Conservation (phyloP, 2,329 filamentous ascomycete genomes). For the Colletotrichum tropicicola region DNA sequence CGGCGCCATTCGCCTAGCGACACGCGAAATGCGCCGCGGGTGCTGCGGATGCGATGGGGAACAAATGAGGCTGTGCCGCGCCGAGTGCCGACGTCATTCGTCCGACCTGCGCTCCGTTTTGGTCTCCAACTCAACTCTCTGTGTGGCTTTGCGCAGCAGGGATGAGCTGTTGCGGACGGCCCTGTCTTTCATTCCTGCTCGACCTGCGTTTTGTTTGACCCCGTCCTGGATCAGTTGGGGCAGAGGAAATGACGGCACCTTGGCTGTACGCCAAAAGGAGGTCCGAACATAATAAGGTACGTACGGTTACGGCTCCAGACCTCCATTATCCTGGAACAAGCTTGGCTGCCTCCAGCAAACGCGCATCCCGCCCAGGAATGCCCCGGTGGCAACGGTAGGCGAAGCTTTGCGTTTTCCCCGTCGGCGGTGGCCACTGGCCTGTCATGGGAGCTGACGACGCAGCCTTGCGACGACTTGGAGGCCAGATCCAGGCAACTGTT, state of each 20-base stretch:
- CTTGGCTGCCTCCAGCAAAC: no score
- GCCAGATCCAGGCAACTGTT: constrained; percentile 29
- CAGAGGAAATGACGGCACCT: constrained; percentile 18
- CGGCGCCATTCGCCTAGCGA: no score
- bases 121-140: neutral
- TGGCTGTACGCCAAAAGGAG: neutral
- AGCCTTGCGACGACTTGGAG: constrained; percentile 26
- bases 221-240: constrained; percentile 14
- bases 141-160: constrained; percentile 16
- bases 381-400: constrained; percentile 16
- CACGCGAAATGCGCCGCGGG: neutral
- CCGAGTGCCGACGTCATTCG: constrained; percentile 30
- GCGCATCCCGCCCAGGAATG: neutral
- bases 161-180: no score
- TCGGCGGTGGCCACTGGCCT: constrained; percentile 1
- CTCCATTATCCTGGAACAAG: no score
- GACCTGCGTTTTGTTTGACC: neutral
- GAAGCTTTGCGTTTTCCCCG: constrained; percentile 22
- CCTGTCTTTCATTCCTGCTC: no score
- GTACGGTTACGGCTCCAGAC: no score
- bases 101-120: constrained; percentile 6
- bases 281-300: no score
- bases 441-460: constrained; percentile 27
- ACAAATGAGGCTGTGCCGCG: constrained; percentile 23
- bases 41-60: neutral